These are phyloP conservation scores for Ochromonas danica DNA, from an alignment of 108 stramenopile species.

Conservation along the genomic window DNA sequence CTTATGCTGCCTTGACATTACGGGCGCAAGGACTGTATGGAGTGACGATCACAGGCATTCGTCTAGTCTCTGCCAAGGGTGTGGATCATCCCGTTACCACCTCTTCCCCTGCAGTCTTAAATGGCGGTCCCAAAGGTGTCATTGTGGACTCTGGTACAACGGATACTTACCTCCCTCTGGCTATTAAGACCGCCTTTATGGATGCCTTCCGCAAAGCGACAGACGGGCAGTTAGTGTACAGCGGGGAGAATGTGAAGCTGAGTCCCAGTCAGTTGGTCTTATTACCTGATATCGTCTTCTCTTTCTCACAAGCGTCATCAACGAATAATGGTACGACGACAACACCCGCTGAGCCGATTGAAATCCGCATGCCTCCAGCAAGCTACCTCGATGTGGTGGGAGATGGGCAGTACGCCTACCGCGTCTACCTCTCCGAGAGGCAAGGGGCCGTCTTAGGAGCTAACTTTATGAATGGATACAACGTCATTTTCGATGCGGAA, in stretches of 20 bases:
- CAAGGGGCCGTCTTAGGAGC: constrained; percentile 34
- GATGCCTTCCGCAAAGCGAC: constrained; percentile 45
- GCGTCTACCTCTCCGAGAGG: constrained; percentile 28
- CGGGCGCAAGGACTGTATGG: not conserved
- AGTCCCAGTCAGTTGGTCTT: not conserved
- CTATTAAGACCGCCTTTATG: constrained; percentile 30
- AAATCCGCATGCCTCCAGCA: not conserved
- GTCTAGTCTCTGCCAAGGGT: no score
- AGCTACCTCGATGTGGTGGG: constrained; percentile 6
- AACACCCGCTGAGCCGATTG: no score
- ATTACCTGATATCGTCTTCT: constrained; percentile 26
- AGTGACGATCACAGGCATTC: not conserved
- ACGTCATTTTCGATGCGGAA: constrained; percentile 37
- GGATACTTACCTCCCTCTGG: constrained; percentile 55
- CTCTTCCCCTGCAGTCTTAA: no score
- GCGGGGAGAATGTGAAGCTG: not conserved
- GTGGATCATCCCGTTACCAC: no score
- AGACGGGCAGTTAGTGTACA: not conserved
- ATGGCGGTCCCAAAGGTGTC: no score
- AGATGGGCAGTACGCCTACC: not conserved
- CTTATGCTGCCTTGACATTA: not conserved
- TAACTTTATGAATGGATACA: constrained; percentile 38
- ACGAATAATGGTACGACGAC: no score
- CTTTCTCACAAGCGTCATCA: no score
- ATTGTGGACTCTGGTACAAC: constrained; percentile 63